These are phyloP conservation scores for Heritiera fomes DNA, from an alignment of 345 rosid genomes.

Conservation along the genomic window DNA sequence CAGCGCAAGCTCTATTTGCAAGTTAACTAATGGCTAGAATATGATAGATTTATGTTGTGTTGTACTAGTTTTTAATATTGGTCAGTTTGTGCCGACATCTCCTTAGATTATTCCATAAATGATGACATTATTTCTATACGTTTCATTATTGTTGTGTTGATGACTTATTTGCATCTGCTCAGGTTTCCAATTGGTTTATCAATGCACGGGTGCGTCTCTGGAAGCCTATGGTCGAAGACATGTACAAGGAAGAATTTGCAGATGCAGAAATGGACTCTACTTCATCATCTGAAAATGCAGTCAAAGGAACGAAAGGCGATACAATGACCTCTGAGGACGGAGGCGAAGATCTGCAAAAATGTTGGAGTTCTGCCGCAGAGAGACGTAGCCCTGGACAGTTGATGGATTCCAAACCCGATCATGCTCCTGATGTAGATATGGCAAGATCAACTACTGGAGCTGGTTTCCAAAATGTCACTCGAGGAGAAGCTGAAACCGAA, in stretches of 20 bases:
- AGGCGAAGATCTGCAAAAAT: conserved; percentile 58
- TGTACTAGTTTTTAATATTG: background rate
- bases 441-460: conserved; percentile 35
- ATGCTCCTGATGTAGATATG: conserved; percentile 34
- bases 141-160: background rate
- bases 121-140: background rate
- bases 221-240: conserved; percentile 99
- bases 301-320: conserved; percentile 38
- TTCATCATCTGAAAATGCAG: conserved; percentile 69
- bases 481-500: conserved; percentile 35
- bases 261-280: conserved; percentile 69
- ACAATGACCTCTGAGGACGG: conserved; percentile 38
- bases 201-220: conserved; percentile 97
- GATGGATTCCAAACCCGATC: conserved; percentile 43
- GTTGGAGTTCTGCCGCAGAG: conserved; percentile 43
- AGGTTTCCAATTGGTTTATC: conserved; percentile 99
- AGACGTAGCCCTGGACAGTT: conserved; percentile 45
- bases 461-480: conserved; percentile 34
- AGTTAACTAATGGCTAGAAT: background rate
- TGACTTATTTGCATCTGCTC: conserved; percentile 15
- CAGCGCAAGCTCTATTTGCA: background rate
- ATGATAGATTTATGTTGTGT: background rate
- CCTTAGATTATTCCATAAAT: background rate
- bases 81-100: background rate
- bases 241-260: conserved; percentile 95